Conservation (phyloP, 2,329 filamentous ascomycete genomes). For the Bipolaris bicolor region DNA sequence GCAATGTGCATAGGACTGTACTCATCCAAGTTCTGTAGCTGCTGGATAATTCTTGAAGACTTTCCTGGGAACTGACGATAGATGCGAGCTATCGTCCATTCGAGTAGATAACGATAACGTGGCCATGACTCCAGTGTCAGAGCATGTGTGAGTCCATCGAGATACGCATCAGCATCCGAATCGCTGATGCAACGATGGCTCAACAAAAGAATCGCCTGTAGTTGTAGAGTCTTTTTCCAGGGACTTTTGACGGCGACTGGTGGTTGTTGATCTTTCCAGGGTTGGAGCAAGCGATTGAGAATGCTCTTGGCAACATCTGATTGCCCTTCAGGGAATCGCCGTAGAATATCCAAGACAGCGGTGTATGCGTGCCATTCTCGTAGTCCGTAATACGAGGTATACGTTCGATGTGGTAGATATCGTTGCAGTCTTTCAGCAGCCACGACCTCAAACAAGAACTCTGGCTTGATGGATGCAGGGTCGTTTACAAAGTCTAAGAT, state of each 20-base stretch:
- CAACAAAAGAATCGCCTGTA: conserved; percentile 55
- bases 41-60: conserved; percentile 41
- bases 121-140: conserved; percentile 56
- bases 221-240: conserved; percentile 58
- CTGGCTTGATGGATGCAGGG: conserved; percentile 51
- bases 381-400: conserved; percentile 53
- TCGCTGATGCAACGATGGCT: conserved; percentile 45
- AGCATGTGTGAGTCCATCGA: conserved; percentile 49
- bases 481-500: conserved; percentile 49
- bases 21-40: conserved; percentile 51
- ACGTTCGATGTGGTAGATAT: conserved; percentile 43
- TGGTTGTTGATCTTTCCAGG: conserved; percentile 53
- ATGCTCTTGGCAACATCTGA: conserved; percentile 33
- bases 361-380: conserved; percentile 54
- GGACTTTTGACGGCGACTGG: conserved; percentile 53
- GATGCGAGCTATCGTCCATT: conserved; percentile 56
- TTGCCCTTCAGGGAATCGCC: conserved; percentile 44
- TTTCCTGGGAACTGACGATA: conserved; percentile 46
- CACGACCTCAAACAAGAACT: conserved; percentile 55
- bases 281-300: conserved; percentile 47
- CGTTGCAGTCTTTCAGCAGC: conserved; percentile 43
- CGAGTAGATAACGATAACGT: conserved; percentile 54
- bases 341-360: conserved; percentile 54
- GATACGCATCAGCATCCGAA: conserved; percentile 38
- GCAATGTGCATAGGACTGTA: conserved; percentile 56